These are phyloP conservation scores for Exophiala viscosa DNA, from an alignment of 2,329 filamentous ascomycete species.

Conservation along the genomic window DNA sequence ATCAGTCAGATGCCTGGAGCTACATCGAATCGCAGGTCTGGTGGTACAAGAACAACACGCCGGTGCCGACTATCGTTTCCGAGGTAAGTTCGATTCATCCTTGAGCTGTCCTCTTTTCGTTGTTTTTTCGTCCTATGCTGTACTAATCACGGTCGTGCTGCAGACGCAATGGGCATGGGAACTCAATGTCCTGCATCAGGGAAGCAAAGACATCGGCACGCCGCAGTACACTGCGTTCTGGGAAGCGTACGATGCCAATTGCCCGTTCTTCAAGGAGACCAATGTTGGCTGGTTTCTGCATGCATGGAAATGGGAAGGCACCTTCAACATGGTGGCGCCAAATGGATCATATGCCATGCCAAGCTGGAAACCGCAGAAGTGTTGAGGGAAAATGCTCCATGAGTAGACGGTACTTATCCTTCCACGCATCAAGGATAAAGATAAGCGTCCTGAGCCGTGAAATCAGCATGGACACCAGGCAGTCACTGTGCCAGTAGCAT, in stretches of 20 bases:
- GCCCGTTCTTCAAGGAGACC: constrained; percentile 13
- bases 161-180: constrained; percentile 14
- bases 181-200: constrained; percentile 9
- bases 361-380: constrained; percentile 9
- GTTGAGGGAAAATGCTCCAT: background rate
- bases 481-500: too few species aligned
- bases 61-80: constrained; percentile 7
- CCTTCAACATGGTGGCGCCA: constrained; percentile 9
- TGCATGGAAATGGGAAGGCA: constrained; percentile 11
- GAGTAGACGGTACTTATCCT: too few species aligned
- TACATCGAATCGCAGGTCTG: constrained; percentile 7
- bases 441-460: too few species aligned
- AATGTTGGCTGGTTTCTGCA: constrained; percentile 11
- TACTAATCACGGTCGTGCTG: background rate
- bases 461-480: too few species aligned
- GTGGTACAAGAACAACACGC: constrained; percentile 13
- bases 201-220: constrained; percentile 8
- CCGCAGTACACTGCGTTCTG: constrained; percentile 8
- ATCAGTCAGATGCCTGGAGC: constrained; percentile 4
- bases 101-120: background rate
- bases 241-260: constrained; percentile 4
- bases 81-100: background rate
- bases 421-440: too few species aligned
- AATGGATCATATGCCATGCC: constrained; percentile 11
- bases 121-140: too few species aligned